Base-by-base conservation (phyloP, 768 basidiomycete species). In the Phlebiopsis gigantea region DNA sequence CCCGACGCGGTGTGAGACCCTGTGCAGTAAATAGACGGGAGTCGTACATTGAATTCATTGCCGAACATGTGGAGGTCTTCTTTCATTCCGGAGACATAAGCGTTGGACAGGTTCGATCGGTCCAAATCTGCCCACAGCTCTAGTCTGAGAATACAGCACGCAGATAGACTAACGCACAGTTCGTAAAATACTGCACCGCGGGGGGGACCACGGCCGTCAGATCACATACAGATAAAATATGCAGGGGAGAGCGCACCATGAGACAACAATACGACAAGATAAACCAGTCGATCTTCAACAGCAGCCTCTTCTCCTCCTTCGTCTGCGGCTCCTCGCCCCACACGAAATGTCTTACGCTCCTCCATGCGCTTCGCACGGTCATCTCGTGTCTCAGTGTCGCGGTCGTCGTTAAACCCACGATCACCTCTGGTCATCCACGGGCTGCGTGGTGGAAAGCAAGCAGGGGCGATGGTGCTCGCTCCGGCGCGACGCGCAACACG, bases 21-120 rank as follows among this genome's bases (percentile, higher is more conserved):
- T 30, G 15, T 3, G 19, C 2, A 26, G 53, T 17, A n/a, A 15
- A 43, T 24, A 17, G 26, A 39, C 29, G 26, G 10, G 1, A 15
- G 39, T 42, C 74, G 59, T 50, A 80, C 79, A 63, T 88, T 87
- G 64, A 81, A 80, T 46, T 88, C 75, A 41, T 77, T 83, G 39
- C 84, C 85, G 43, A 73, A 66, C 83, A 88, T 85, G 55, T 77
- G 62, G 34, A 89, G 74, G 21, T 86, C 86, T 68, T 88, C 84
- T 59, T 78, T 83, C 86, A 90, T 87, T 5, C 87, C 87, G 4
- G 84, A 87, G n/a, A 87, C 84, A 68, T 87, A 88, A 10, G 87
- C 87, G 68, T 89, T 89, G 61, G 76, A 75, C 26, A 88, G 73
- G 68, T 87, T 87, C 29, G 84, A 83, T 55, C 85, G 72, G 66